phyloP scores from a whole-genome alignment of 139 green algal species.

The Zygnema cylindricum region DNA sequence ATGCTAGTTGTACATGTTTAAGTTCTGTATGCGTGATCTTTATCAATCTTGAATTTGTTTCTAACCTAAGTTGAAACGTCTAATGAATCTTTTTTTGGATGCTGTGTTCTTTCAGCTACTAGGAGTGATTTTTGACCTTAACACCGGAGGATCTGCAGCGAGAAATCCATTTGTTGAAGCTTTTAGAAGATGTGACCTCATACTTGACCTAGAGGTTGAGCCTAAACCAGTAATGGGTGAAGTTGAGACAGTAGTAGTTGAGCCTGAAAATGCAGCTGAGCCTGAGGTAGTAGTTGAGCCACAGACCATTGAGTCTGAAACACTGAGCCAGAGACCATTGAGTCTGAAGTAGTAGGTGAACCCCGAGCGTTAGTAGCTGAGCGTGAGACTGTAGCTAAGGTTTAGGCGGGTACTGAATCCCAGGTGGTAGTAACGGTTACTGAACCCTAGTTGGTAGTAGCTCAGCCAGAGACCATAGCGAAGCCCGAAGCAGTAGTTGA shows the following conservation, averaged over 20 bases:
- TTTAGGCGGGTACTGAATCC: neutral
- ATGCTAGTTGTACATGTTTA: too few relatives aligned
- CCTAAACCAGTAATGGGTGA: slow-evolving; percentile 6
- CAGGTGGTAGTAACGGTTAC: too few relatives aligned
- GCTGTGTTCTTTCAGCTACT: too few relatives aligned
- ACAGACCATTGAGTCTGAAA: neutral
- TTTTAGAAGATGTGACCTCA: slow-evolving; percentile 55
- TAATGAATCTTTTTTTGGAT: too few relatives aligned
- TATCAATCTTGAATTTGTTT: too few relatives aligned
- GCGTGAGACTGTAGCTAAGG: neutral
- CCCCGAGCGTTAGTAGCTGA: neutral
- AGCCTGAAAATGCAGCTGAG: slow-evolving; percentile 15
- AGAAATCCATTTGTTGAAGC: slow-evolving; percentile 49
- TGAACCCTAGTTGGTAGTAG: too few relatives aligned
- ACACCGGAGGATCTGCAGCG: slow-evolving; percentile 39
- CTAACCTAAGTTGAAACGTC: too few relatives aligned
- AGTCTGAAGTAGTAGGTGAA: neutral
- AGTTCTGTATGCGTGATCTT: too few relatives aligned
- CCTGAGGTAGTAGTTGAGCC: slow-evolving; percentile 5
- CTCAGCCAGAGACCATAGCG: slow-evolving; percentile 7
- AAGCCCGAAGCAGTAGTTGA: slow-evolving; percentile 8
- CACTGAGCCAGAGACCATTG: too few relatives aligned
- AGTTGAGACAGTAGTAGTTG: slow-evolving; percentile 12
- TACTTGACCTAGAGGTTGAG: slow-evolving; percentile 34
- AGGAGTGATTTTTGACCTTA: slow-evolving; percentile 25